phyloP scores from a whole-genome alignment of 495 filamentous ascomycete species.

The Astrothelium macrocarpum region DNA sequence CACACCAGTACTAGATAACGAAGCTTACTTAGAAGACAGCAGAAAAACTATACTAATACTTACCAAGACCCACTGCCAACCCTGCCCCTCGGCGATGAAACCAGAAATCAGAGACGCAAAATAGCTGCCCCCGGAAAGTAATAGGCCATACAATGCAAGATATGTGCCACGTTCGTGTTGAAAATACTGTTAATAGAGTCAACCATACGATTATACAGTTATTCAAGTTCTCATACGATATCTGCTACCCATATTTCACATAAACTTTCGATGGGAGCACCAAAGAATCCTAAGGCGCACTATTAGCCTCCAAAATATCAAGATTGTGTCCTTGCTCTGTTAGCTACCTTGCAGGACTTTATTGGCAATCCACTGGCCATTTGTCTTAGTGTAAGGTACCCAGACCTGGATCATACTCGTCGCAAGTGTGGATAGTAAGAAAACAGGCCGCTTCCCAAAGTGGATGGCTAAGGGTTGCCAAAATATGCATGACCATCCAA shows the following conservation, averaged over 20 bases:
- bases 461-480: conserved; percentile 61
- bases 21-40: background rate
- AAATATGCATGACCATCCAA: conserved; percentile 49
- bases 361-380: conserved; percentile 56
- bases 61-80: conserved; percentile 51
- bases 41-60: background rate
- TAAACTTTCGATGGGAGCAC: conserved; percentile 54
- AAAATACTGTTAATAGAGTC: conserved; percentile 41
- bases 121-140: conserved; percentile 54
- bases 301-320: no score
- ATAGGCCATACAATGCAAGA: conserved; percentile 55
- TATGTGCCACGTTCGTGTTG: conserved; percentile 56
- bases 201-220: background rate
- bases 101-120: conserved; percentile 57
- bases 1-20: conserved; percentile 44
- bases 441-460: conserved; percentile 58
- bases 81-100: conserved; percentile 56
- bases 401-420: conserved; percentile 41
- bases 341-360: conserved; percentile 49
- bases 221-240: conserved; percentile 26
- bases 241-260: conserved; percentile 54
- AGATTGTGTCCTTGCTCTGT: no score
- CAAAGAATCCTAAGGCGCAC: conserved; percentile 60
- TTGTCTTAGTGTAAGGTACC: conserved; percentile 38
- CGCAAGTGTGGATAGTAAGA: conserved; percentile 49